phyloP scores from a whole-genome alignment of 495 filamentous ascomycete species.

The Neurospora tetraspora region DNA sequence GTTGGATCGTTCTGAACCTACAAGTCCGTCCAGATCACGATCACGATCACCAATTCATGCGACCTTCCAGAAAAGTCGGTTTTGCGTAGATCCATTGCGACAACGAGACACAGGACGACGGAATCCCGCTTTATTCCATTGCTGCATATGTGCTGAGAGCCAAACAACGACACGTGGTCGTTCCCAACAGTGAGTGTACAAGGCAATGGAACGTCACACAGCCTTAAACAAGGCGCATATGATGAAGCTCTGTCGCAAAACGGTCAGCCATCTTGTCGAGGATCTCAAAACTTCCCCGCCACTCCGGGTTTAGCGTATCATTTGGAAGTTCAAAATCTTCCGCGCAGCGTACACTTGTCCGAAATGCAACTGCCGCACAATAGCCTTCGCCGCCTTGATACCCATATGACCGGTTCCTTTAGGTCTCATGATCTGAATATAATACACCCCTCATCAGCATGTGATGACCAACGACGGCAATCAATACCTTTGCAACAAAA shows the following conservation, averaged over 20 bases:
- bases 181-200: not conserved
- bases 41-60: not conserved
- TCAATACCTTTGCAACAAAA: not conserved
- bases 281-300: not conserved
- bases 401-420: not conserved
- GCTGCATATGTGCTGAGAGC: not conserved
- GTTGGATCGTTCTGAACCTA: not conserved
- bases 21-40: not conserved
- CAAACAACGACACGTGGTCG: constrained; percentile 4
- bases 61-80: not conserved
- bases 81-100: not conserved
- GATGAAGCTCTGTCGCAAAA: not conserved
- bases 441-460: not conserved
- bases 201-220: not conserved
- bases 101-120: not conserved
- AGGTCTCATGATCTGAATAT: not conserved
- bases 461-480: not conserved
- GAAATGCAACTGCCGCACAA: not conserved
- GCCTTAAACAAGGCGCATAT: not conserved
- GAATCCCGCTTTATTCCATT: not conserved
- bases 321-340: not conserved
- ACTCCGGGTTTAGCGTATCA: not conserved
- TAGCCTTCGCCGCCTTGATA: not conserved
- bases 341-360: not conserved
- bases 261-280: not conserved